A percentile compares a stretch with the other conserved stretches of the same genome.
phyloP scores from a whole-genome alignment of 2,329 filamentous ascomycete genomes.

The Coleophoma cylindrospora region DNA sequence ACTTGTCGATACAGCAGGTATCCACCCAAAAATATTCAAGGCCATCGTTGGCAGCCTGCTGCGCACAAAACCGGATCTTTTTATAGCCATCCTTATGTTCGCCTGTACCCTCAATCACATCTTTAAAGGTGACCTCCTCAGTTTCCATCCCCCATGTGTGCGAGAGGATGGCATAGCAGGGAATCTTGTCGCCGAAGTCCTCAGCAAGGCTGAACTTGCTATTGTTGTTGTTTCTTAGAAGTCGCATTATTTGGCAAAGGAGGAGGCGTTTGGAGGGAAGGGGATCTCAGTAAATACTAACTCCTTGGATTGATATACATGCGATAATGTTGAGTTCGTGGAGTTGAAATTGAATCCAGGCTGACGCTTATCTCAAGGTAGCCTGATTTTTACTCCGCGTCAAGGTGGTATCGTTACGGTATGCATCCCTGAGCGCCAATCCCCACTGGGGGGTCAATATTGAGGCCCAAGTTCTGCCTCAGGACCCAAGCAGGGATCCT shows the following conservation, averaged over 20 bases:
- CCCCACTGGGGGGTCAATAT: too few relatives aligned
- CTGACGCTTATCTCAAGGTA: too few relatives aligned
- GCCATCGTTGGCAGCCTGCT: constrained; percentile 7
- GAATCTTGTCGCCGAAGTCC: constrained; percentile 12
- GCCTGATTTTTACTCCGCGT: too few relatives aligned
- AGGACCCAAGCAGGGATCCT: too few relatives aligned
- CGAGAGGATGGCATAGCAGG: constrained; percentile 18
- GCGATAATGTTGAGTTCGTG: background rate
- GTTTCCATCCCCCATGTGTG: constrained; percentile 12
- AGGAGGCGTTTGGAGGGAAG: constrained; percentile 4
- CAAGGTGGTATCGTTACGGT: too few relatives aligned
- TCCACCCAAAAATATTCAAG: background rate
- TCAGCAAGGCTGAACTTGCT: constrained; percentile 12
- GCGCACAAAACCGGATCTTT: constrained; percentile 9
- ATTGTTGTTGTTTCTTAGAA: constrained; percentile 6
- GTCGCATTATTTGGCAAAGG: constrained; percentile 12
- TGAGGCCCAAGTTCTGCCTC: too few relatives aligned
- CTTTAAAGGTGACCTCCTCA: constrained; percentile 10
- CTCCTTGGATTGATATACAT: constrained; percentile 6
- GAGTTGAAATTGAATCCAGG: too few relatives aligned
- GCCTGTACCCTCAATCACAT: constrained; percentile 2
- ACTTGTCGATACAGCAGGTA: constrained; percentile 7
- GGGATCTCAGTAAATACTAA: constrained; percentile 5
- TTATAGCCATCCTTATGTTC: constrained; percentile 8
- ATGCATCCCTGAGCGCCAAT: too few relatives aligned